Base-by-base conservation (phyloP, 495 filamentous ascomycete genomes). In the Xylaria venustula region DNA sequence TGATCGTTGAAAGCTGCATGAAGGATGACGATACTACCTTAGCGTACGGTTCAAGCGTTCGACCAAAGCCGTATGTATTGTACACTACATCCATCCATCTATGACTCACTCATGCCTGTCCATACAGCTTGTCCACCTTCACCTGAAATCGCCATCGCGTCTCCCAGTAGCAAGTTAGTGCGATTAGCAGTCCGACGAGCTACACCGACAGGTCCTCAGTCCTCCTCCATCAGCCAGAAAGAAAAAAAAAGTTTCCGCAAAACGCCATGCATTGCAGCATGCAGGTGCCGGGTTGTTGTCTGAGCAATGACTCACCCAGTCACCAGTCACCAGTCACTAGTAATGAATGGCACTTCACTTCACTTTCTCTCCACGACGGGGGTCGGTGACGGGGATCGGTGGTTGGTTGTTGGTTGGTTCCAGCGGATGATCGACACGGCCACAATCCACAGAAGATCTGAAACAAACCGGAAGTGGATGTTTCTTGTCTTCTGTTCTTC, bases 161-260 rank as follows among this genome's bases (percentile, higher is more conserved):
- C n/a, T n/a, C n/a, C n/a, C n/a, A n/a, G n/a, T n/a, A 40, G 37
- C 3, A 40, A 12, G 14, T 5, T 40, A 9, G 37, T 12, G 47
- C 32, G 55, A 58, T 49, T n/a, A n/a, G 12, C 6, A 25, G 54
- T 48, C 44, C n/a, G 48, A 34, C 8, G 8, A 37, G 30, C 55
- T 58, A 49, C 55, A 58, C 55, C 55, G 55, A 58, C 46, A 58
- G 44, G 34, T n/a, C n/a, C n/a, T n/a, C n/a, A n/a, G n/a, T n/a
- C n/a, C n/a, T n/a, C n/a, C n/a, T n/a, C n/a, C n/a, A n/a, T n/a
- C n/a, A n/a, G n/a, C n/a, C n/a, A n/a, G n/a, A n/a, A n/a, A n/a
- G n/a, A n/a, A n/a, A n/a, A n/a, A n/a, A n/a, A n/a, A n/a, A n/a
- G n/a, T n/a, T n/a, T 55, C 36, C 53, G 40, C 40, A 40, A 17